phyloP scores from a whole-genome alignment of 2,329 filamentous ascomycete species.

The Pestalotiopsis fici region DNA sequence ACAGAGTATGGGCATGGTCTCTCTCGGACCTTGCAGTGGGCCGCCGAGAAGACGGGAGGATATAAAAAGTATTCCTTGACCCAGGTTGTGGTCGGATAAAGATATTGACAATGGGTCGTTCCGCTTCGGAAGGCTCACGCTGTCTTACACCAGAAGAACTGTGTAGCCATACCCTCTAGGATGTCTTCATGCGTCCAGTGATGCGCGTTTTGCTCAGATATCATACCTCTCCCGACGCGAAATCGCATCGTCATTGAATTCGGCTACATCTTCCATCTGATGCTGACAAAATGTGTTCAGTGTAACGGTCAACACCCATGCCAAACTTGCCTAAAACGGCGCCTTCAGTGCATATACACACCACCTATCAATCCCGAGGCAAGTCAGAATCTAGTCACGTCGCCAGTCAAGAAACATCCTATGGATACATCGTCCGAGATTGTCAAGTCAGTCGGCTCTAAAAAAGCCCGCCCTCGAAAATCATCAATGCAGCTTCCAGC shows the following conservation, averaged over 20 bases:
- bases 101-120: background rate
- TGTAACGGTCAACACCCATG: conserved; percentile 62
- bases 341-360: conserved; percentile 45
- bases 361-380: conserved; percentile 30
- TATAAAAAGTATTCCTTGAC: background rate
- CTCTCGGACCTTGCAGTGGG: background rate
- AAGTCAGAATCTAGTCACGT: conserved; percentile 31
- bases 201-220: background rate
- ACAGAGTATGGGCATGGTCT: background rate
- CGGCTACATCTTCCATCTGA: conserved; percentile 1
- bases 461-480: background rate
- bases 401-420: conserved; percentile 37
- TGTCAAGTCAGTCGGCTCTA: background rate
- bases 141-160: conserved; percentile 19
- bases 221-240: background rate
- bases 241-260: background rate
- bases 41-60: background rate
- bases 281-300: conserved; percentile 32
- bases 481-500: background rate
- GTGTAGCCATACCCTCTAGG: conserved; percentile 21
- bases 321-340: conserved; percentile 58
- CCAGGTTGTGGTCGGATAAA: background rate
- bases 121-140: conserved; percentile 1
- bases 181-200: conserved; percentile 10
- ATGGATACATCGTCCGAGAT: conserved; percentile 25